Evolutionary conservation across 176 grass and related monocot genomes (phyloP).

Genomic region (Oryza australiensis): DNA sequence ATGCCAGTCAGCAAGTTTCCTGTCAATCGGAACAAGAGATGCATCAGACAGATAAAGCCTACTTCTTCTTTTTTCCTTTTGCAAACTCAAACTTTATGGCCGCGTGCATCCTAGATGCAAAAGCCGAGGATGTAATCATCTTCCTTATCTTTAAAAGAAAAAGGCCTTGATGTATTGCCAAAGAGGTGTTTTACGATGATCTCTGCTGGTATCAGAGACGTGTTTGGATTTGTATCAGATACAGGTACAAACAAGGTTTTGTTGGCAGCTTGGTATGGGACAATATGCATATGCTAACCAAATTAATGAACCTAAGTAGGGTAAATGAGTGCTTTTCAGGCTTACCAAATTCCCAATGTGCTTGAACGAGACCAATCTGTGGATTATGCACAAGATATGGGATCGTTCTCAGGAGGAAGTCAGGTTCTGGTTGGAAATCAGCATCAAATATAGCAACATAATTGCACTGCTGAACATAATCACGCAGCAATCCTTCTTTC

Average conservation of each 20-base stretch:
- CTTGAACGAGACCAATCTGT: constrained; percentile 84
- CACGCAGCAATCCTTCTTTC: constrained; percentile 80
- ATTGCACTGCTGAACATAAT: constrained; percentile 74
- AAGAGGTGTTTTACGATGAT: not conserved
- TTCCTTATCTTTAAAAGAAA: not conserved
- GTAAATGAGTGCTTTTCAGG: constrained; percentile 23
- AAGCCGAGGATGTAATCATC: not conserved
- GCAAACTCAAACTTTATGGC: not conserved
- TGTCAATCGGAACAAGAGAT: constrained; percentile 71
- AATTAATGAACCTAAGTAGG: not conserved
- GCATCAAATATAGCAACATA: constrained; percentile 94
- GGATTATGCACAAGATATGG: constrained; percentile 73
- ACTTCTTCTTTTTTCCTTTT: not conserved
- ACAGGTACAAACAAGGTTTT: not conserved
- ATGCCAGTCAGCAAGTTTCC: constrained; percentile 96
- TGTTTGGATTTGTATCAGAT: not conserved
- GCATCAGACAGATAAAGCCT: constrained; percentile 70
- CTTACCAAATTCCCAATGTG: constrained; percentile 94
- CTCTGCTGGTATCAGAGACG: no score
- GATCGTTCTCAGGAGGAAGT: constrained; percentile 77
- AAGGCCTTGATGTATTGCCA: not conserved
- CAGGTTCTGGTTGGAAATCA: constrained; percentile 91
- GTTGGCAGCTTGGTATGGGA: not conserved
- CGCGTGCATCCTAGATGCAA: not conserved
- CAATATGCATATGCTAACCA: not conserved